Percentiles rank a stretch among this genome's conserved stretches.
These are phyloP conservation scores for Cadophora gregata DNA, from an alignment of 2,329 filamentous ascomycete species.

Conservation along the genomic window DNA sequence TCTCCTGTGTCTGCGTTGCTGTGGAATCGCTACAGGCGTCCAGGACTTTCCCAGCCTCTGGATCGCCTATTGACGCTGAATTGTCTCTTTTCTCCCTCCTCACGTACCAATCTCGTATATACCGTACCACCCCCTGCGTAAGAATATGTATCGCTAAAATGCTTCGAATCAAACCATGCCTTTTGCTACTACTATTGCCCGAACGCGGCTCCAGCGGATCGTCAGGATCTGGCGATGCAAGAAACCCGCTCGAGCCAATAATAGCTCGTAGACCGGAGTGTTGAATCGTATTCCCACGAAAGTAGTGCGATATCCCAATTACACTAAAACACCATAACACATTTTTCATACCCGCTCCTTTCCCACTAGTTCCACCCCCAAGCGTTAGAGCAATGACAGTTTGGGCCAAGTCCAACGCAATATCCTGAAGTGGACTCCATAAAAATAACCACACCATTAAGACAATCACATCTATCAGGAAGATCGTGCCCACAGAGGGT, in stretches of 20 bases:
- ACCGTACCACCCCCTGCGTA: constrained; percentile 74
- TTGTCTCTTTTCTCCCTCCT: constrained; percentile 62
- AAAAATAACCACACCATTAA: constrained; percentile 86
- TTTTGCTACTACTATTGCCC: constrained; percentile 60
- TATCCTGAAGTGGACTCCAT: constrained; percentile 85
- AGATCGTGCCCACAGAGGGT: constrained; percentile 82
- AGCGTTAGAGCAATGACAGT: constrained; percentile 91
- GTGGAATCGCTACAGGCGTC: constrained; percentile 58
- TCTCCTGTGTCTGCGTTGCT: constrained; percentile 36
- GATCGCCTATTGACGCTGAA: constrained; percentile 59
- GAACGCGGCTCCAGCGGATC: constrained; percentile 53
- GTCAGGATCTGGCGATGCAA: constrained; percentile 47
- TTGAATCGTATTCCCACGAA: constrained; percentile 39
- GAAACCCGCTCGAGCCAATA: constrained; percentile 38
- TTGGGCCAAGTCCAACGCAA: constrained; percentile 88
- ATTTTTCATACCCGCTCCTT: constrained; percentile 72
- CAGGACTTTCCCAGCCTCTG: constrained; percentile 62
- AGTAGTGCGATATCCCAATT: constrained; percentile 52
- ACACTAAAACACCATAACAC: constrained; percentile 74
- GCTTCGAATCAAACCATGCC: constrained; percentile 71
- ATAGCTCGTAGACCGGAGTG: constrained; percentile 39
- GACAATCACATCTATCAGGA: constrained; percentile 83
- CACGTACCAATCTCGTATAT: constrained; percentile 72
- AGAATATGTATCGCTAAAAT: constrained; percentile 77
- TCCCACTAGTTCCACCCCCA: constrained; percentile 77